A percentile compares a stretch with the other conserved stretches of the same genome.
Conservation (phyloP, 2,329 filamentous ascomycete genomes). For the Elsinoe perseae region DNA sequence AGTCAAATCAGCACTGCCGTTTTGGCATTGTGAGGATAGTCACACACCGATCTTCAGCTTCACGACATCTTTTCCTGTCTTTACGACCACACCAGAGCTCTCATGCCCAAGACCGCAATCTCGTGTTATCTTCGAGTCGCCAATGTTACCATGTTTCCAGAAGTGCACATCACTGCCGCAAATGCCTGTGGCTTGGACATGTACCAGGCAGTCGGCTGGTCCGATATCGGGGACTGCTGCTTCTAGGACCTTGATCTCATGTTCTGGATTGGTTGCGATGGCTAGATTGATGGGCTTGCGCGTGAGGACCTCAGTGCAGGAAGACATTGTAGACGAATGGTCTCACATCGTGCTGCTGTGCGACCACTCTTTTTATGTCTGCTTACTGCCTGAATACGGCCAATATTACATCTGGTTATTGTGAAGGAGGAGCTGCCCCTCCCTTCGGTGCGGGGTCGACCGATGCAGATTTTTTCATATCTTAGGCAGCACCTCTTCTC, state of each 20-base stretch:
- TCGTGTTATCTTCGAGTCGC: slow-evolving; percentile 52
- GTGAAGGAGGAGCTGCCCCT: background rate
- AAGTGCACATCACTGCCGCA: slow-evolving; percentile 71
- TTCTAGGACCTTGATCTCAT: slow-evolving; percentile 26
- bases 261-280: slow-evolving; percentile 28
- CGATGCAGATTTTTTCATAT: background rate
- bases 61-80: slow-evolving; percentile 49
- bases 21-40: background rate
- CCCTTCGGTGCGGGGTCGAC: background rate
- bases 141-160: slow-evolving; percentile 59
- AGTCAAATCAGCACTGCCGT: background rate
- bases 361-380: background rate
- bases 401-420: background rate
- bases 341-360: background rate
- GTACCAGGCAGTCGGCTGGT: slow-evolving; percentile 46
- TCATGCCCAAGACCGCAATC: slow-evolving; percentile 61
- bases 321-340: slow-evolving; percentile 16
- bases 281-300: slow-evolving; percentile 28
- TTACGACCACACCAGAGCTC: slow-evolving; percentile 52
- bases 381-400: background rate
- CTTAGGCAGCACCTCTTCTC: background rate
- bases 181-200: slow-evolving; percentile 75
- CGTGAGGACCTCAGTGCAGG: slow-evolving; percentile 21
- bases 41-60: slow-evolving; percentile 40
- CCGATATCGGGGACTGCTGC: slow-evolving; percentile 23